Conservation (phyloP, 148 eudicot genomes). For the Spergularia marina region DNA sequence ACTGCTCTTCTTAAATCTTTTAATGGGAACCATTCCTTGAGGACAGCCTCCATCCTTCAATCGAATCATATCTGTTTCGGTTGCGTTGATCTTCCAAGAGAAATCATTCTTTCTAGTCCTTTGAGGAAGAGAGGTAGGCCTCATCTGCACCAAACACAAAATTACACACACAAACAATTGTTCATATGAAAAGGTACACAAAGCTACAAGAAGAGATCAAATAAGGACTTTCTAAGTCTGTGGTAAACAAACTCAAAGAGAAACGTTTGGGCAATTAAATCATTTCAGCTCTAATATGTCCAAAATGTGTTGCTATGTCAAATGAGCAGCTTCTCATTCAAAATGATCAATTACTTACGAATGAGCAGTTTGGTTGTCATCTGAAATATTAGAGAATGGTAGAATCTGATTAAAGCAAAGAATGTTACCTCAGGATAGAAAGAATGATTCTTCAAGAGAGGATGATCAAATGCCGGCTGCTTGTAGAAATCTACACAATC, state of each 20-base stretch:
- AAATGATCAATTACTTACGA: background rate
- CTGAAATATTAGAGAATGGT: background rate
- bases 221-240: no score
- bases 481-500: constrained; percentile 26
- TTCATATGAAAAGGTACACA: no score
- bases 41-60: constrained; percentile 24
- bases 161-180: no score
- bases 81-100: constrained; percentile 6
- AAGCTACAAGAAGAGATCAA: no score
- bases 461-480: constrained; percentile 26
- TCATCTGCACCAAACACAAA: constrained; percentile 12
- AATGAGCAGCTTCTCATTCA: no score
- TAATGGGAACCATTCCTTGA: constrained; percentile 18
- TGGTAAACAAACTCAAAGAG: no score
- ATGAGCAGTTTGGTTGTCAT: no score
- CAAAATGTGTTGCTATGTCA: no score
- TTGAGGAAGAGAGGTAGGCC: constrained; percentile 18
- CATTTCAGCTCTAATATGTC: no score
- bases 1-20: constrained; percentile 16
- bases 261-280: no score
- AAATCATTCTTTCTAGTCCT: background rate
- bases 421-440: constrained; percentile 19
- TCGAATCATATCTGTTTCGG: background rate
- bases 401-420: background rate
- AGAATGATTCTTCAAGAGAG: constrained; percentile 20